Evolutionary conservation across 345 rosid species (phyloP), one percentile per base, ranked within the genome.

Genomic region (Excoecaria cochinchinensis): DNA sequence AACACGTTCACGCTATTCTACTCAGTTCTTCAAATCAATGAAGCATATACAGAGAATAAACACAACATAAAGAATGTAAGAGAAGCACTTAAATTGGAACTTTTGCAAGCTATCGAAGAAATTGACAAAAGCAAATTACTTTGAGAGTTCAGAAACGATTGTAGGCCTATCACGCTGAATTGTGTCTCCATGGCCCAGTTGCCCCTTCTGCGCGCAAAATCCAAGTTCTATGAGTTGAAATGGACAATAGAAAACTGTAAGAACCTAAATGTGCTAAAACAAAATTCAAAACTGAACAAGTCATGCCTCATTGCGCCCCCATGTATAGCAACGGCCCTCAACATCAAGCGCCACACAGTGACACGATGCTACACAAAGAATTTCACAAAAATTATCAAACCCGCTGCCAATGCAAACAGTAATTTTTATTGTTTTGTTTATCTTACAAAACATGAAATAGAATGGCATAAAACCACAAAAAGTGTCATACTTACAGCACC

Each of bases 321-420:
- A 95, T 2, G 99, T 95, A 72, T 91, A 93, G 82, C 98, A 95
- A 78, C 97, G 92, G 73, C 99, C 99, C 80, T 89, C 93, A 72
- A 86, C 92, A 76, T 95, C 98, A 86, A 95, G 82, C 1, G 99
- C 99, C 83, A 95, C 98, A 72, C 98, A 95, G 81, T 95, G 99
- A 81, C 97, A 93, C 0, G 99, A 91, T 16, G 86, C 98, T 95
- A 78, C 82, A 87, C 16, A 46, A 58, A 51, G 14, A 21, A 38
- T 48, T 13, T 40, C 66, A 75, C n/a, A 65, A 67, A 79, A 56
- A 70, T 21, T 64, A 74, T 19, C 24, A 70, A 76, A 58, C 50
- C 15, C 36, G 31, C 61, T 38, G 50, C 16, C 40, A 42, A 44
- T 50, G 52, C 36, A 68, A 46, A 2, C 31, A 31, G 31, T 31